phyloP scores from a whole-genome alignment of 2,329 filamentous ascomycete species.

The Metarhizium guizhouense region DNA sequence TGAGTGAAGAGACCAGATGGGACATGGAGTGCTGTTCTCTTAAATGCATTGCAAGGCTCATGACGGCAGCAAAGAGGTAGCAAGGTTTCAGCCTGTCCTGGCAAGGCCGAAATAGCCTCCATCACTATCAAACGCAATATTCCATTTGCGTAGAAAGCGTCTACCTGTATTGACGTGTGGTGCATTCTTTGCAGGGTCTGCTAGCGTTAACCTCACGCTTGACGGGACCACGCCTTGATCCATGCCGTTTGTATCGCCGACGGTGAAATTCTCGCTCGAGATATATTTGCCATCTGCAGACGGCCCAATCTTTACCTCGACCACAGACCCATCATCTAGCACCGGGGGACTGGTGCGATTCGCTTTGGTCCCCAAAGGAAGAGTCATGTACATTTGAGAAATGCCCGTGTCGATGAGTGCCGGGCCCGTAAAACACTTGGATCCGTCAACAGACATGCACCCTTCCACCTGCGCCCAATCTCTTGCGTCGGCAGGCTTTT shows the following conservation, averaged over 20 bases:
- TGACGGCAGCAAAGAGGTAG: too few species aligned
- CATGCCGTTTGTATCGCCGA: slow-evolving; percentile 8
- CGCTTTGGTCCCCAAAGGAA: slow-evolving; percentile 2
- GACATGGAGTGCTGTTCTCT: too few species aligned
- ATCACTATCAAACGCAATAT: slow-evolving; percentile 3
- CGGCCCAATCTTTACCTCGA: background rate
- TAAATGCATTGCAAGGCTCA: too few species aligned
- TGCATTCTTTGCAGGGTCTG: background rate
- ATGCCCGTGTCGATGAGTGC: slow-evolving; percentile 3
- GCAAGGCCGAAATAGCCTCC: slow-evolving; percentile 1
- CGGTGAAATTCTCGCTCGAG: slow-evolving; percentile 2
- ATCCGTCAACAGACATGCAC: slow-evolving; percentile 1
- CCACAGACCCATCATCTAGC: background rate
- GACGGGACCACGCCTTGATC: background rate
- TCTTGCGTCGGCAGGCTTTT: background rate
- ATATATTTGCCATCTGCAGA: background rate
- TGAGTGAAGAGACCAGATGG: too few species aligned
- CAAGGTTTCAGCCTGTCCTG: background rate
- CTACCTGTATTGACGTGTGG: slow-evolving; percentile 1
- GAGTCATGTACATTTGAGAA: slow-evolving; percentile 4
- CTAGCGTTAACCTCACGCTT: background rate
- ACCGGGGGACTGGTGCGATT: background rate
- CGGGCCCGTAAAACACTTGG: background rate
- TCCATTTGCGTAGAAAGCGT: slow-evolving; percentile 1
- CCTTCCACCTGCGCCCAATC: slow-evolving; percentile 2